These are phyloP conservation scores for Angomonas ambiguus DNA, from an alignment of 208 protist species.

Conservation along the genomic window DNA sequence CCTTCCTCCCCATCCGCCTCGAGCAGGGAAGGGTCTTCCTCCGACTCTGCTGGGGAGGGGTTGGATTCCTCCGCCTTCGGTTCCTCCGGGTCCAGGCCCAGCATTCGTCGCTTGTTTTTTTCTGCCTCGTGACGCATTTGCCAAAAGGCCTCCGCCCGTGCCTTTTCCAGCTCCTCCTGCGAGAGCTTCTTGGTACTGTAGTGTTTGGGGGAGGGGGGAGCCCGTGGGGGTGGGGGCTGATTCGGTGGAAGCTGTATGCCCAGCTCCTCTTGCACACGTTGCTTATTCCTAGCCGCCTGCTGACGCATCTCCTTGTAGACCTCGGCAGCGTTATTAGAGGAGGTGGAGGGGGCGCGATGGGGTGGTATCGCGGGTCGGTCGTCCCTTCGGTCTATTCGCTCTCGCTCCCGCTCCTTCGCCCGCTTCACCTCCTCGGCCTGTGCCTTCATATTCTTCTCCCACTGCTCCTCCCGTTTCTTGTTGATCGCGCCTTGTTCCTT, in stretches of 20 bases:
- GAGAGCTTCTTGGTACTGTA: slow-evolving; percentile 49
- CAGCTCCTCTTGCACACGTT: slow-evolving; percentile 41
- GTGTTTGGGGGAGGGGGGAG: slow-evolving; percentile 21
- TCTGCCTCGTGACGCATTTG: slow-evolving; percentile 85
- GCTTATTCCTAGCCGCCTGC: slow-evolving; percentile 75
- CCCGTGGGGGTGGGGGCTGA: slow-evolving; percentile 38
- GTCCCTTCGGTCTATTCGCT: slow-evolving; percentile 21
- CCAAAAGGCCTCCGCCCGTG: slow-evolving; percentile 76
- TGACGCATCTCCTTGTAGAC: slow-evolving; percentile 76
- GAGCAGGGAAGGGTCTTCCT: slow-evolving; percentile 1
- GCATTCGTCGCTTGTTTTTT: slow-evolving; percentile 70
- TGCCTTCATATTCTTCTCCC: slow-evolving; percentile 65
- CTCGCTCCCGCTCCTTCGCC: slow-evolving; percentile 20
- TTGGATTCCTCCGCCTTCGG: background rate
- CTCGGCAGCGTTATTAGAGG: slow-evolving; percentile 27
- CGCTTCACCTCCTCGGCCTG: slow-evolving; percentile 30
- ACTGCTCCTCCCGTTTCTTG: slow-evolving; percentile 64
- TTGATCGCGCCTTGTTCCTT: slow-evolving; percentile 43
- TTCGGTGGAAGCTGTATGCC: slow-evolving; percentile 14
- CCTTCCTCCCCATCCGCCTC: slow-evolving; percentile 46
- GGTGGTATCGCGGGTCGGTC: background rate
- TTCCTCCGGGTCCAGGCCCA: slow-evolving; percentile 29
- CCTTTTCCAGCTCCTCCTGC: slow-evolving; percentile 52
- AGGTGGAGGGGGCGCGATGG: slow-evolving; percentile 16
- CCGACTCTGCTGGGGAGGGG: background rate